These are phyloP conservation scores for Haematococcus lacustris DNA, from an alignment of 139 green algal genomes.

Conservation along the genomic window DNA sequence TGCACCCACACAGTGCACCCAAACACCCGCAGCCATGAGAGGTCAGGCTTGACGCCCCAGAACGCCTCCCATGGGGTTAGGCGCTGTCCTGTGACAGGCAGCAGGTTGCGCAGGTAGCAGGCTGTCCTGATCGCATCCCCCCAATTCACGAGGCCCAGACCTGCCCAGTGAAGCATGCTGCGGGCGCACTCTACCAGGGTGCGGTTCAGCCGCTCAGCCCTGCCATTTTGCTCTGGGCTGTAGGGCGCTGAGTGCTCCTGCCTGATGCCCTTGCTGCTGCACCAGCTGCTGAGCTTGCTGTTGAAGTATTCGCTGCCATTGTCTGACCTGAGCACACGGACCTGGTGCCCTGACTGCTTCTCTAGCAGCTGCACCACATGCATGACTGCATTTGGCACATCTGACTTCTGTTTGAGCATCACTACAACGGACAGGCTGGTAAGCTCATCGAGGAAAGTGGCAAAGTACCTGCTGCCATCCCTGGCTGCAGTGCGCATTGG, in stretches of 20 bases:
- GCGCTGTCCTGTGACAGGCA: neutral
- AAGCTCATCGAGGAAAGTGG: conserved; percentile 15
- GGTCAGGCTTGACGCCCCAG: neutral
- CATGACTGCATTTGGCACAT: neutral
- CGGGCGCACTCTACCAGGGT: conserved; percentile 12
- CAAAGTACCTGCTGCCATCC: conserved; percentile 4
- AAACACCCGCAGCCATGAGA: neutral
- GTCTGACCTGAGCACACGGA: conserved; percentile 3
- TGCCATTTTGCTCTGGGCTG: conserved; percentile 31
- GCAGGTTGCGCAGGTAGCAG: conserved; percentile 1
- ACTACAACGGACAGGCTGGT: conserved; percentile 1
- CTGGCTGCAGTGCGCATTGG: neutral
- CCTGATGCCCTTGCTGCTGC: conserved; percentile 8
- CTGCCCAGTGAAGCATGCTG: conserved; percentile 1
- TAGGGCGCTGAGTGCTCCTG: conserved; percentile 13
- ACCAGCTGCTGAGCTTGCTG: neutral
- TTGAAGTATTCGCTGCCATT: conserved; percentile 9
- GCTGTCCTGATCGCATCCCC: neutral
- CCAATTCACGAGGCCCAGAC: neutral
- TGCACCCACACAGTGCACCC: conserved; percentile 3
- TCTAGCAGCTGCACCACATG: neutral
- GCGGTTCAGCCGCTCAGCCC: conserved; percentile 25
- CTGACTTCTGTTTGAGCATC: neutral
- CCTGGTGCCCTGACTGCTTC: neutral
- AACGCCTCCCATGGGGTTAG: conserved; percentile 8